A percentile compares a stretch with the other conserved stretches of the same genome.
These are phyloP conservation scores for Mallotus nudiflorus DNA, from an alignment of 345 rosid species.

Conservation along the genomic window DNA sequence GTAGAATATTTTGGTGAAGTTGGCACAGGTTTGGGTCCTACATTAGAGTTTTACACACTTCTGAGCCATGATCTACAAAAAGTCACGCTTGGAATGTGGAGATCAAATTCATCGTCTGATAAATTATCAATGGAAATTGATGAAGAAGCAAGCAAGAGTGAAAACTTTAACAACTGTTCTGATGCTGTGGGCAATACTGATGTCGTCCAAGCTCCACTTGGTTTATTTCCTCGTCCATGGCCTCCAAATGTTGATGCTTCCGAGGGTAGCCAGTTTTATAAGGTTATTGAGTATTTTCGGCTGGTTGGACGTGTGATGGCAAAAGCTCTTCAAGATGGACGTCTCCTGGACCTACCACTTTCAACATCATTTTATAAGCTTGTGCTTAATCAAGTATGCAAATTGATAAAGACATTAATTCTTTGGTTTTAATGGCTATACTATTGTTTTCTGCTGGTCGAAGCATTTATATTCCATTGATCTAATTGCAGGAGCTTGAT, in stretches of 20 bases:
- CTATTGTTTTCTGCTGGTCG: background rate
- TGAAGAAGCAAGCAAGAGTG: constrained; percentile 50
- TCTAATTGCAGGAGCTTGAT: constrained; percentile 88
- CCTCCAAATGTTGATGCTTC: constrained; percentile 67
- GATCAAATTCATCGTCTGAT: constrained; percentile 58
- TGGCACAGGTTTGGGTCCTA: constrained; percentile 99
- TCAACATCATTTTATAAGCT: constrained; percentile 85
- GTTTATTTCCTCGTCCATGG: constrained; percentile 96
- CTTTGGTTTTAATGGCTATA: background rate
- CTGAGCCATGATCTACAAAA: constrained; percentile 93
- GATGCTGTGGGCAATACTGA: constrained; percentile 44
- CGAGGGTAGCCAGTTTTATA: constrained; percentile 70
- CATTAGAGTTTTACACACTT: constrained; percentile 95
- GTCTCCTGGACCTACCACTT: constrained; percentile 86
- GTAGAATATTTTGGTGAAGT: constrained; percentile 99
- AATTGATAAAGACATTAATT: background rate
- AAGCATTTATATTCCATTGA: constrained; percentile 2
- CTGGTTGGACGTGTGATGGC: constrained; percentile 97
- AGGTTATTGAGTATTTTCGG: constrained; percentile 79
- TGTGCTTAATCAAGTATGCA: constrained; percentile 83
- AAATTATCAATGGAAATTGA: constrained; percentile 57
- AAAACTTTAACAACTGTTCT: constrained; percentile 29
- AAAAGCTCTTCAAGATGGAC: constrained; percentile 99
- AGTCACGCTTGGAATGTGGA: constrained; percentile 87
- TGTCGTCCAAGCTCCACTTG: constrained; percentile 74